Base-by-base conservation (phyloP, 73 alveolate genomes). In the Breviolum minutum region DNA sequence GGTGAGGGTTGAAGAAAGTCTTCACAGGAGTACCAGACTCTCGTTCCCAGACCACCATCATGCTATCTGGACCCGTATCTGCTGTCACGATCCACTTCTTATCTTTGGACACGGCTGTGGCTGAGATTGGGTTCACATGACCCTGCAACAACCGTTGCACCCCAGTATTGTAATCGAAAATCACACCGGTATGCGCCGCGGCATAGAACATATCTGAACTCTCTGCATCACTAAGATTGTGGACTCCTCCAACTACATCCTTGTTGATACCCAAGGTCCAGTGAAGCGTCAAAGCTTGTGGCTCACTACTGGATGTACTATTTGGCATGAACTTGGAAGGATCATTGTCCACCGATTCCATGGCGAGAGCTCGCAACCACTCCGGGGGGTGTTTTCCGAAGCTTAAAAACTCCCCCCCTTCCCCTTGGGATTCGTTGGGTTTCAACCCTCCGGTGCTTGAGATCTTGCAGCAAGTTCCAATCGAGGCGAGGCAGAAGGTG, bases 151-250 rank as follows among this genome's bases (percentile, higher is more conserved):
- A 99, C 91, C 99, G 93, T 99, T 99, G 99, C 48, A 94, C 99
- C 93, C 99, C 99, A 17, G 99, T 99, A 84, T 92, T 99, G 99
- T 99, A 99, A 99, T 99, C 99, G 95, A 99, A 99, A 64, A 99
- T 99, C 73, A 94, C 99, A 32, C 99, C 99, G n/a, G 99, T 99
- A 95, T 99, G 99, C 32, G 99, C 99, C 10, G 99, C 99, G 22
- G 99, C 99, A 92, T 99, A 99, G 99, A 99, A 99, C 92, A 99
- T 99, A 95, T 99, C 99, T 98, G 99, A 99, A 62, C 99, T 79
- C 70, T 98, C 99, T 6, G 99, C 79, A 40, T 95, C 99, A 24
- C 95, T 69, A 68, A 99, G 99, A 99, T 99, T 99, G 99, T 99
- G 99, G 62, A 99, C 99, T 7, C 99, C 99, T 30, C 76, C 99